Evolutionary conservation across 2,329 filamentous ascomycete genomes (phyloP).

Genomic region (Sporothrix protearum): DNA sequence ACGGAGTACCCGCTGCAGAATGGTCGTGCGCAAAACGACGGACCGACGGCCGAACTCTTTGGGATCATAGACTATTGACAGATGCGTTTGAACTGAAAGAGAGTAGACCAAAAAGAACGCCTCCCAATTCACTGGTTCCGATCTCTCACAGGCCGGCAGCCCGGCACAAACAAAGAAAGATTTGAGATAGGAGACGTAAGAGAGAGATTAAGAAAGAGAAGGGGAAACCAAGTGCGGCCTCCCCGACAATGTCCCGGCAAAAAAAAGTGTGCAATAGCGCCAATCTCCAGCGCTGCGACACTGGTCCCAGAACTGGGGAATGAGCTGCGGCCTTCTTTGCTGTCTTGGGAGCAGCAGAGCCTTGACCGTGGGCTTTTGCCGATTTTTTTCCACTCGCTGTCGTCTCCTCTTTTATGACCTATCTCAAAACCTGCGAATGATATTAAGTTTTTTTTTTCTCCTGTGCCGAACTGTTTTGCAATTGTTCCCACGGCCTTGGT

Average conservation of each 20-base stretch:
- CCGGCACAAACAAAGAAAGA: not conserved
- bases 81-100: not conserved
- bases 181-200: not conserved
- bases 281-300: conserved; percentile 15
- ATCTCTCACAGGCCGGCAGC: not conserved
- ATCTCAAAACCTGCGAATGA: not conserved
- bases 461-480: not conserved
- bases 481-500: conserved; percentile 5
- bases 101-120: not conserved
- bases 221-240: not conserved
- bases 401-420: conserved; percentile 5
- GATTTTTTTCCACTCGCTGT: not conserved
- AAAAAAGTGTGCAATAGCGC: not conserved
- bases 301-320: conserved; percentile 18
- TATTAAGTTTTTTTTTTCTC: not conserved
- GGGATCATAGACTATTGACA: not conserved
- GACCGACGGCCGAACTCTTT: not conserved
- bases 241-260: not conserved
- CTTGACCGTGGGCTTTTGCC: not conserved
- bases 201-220: not conserved
- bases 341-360: not conserved
- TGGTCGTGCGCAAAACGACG: conserved; percentile 7
- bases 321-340: not conserved
- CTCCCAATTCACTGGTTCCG: not conserved
- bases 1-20: not conserved